Evolutionary conservation across 805 yeast genomes (phyloP), one percentile per base, ranked within the genome.

Genomic region (Pachysolen tannophilus): DNA sequence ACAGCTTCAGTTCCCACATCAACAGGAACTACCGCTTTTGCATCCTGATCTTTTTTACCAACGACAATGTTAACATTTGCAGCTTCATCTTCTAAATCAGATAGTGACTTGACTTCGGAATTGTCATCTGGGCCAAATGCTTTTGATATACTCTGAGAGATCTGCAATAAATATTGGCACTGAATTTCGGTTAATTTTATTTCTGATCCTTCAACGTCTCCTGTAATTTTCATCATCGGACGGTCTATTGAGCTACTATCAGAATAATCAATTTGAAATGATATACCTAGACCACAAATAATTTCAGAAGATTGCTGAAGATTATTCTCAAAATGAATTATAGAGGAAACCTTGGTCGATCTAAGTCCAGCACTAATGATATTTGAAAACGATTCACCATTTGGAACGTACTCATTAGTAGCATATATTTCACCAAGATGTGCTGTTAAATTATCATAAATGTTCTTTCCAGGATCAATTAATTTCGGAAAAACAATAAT

Each of bases 341-440:
- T 55, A 0, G 97, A 82, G 0, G 72, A 58, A n/a, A 90, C 58
- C 37, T 69, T 72, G 3, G 87, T 78, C 32, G 85, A 77, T 29
- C 86, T 63, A 15, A 92, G 60, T 0, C 95, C 94, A 6, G 85
- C 69, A 11, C 63, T 52, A 10, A 88, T 72, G 6, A 66, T 50
- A 48, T 85, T 87, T 16, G 73, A 58, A 8, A 62, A 46, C 0
- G 29, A 36, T 1, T 38, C 48, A 6, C 47, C 49, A 3, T 50
- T 48, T 8, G 51, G 45, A 3, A 50, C 49, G 50, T 84, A 87
- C 8, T 55, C 55, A 53, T 88, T 92, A 3, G 65, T 60, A 13
- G 87, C 73, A 44, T 70, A 79, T 8, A 92, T 60, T 50, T 90
- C 95, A 43, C 98, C 98, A 33, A 88, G 64, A 46, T 84, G 75